Conservation (phyloP, 129 eudicot species). For the Pittosporum tobira region DNA sequence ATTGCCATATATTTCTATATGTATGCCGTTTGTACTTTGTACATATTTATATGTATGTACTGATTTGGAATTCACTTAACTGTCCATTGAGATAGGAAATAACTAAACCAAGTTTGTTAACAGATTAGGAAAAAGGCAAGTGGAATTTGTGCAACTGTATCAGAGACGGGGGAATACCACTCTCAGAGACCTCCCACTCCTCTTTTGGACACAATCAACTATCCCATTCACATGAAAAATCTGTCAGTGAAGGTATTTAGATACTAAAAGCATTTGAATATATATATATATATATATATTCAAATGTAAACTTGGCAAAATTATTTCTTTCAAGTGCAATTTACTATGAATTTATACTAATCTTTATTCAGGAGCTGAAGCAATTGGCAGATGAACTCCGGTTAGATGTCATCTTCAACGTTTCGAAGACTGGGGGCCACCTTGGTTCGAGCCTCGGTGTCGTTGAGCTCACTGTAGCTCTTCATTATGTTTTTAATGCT, state of each 20-base stretch:
- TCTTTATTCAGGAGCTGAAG: constrained; percentile 57
- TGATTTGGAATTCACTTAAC: not conserved
- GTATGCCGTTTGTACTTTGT: too few relatives aligned
- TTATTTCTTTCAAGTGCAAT: constrained; percentile 1
- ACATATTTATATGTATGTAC: not conserved
- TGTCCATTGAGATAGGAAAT: not conserved
- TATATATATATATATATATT: not conserved
- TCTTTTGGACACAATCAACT: constrained; percentile 85
- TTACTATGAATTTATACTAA: not conserved
- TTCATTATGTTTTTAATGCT: constrained; percentile 86
- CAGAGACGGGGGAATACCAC: constrained; percentile 77
- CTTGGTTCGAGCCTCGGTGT: constrained; percentile 98
- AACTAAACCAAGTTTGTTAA: constrained; percentile 2
- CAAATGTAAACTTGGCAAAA: too few relatives aligned
- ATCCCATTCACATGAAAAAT: constrained; percentile 96
- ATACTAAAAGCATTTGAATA: too few relatives aligned
- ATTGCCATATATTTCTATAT: too few relatives aligned
- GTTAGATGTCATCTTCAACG: constrained; percentile 86
- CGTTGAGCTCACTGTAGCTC: constrained; percentile 96
- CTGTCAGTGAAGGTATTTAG: constrained; percentile 68
- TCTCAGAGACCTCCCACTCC: constrained; percentile 95
- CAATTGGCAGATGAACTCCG: constrained; percentile 86
- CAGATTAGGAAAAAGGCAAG: constrained; percentile 44
- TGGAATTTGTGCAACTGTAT: constrained; percentile 56
- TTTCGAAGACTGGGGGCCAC: constrained; percentile 92